Conservation (phyloP, 306 rosid species). For the Datisca glomerata region DNA sequence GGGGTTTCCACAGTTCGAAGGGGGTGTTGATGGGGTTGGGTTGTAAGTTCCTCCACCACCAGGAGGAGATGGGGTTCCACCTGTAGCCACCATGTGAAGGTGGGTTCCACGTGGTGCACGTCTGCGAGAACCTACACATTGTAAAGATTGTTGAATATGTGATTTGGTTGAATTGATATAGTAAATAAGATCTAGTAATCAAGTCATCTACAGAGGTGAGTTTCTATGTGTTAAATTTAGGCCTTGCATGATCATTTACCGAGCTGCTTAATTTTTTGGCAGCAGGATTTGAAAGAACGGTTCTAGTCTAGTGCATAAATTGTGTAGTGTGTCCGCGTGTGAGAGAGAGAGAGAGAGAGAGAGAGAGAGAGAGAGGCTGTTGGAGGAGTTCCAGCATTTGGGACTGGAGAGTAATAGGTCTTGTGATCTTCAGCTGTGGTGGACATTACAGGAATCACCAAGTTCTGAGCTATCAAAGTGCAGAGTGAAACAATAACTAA, state of each 20-base stretch:
- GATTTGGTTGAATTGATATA: too few species aligned
- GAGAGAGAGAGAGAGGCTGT: conserved; percentile 25
- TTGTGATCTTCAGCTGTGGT: conserved; percentile 48
- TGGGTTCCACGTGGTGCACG: conserved; percentile 16
- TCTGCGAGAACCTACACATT: conserved; percentile 1
- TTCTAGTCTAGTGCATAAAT: too few species aligned
- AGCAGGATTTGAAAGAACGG: too few species aligned
- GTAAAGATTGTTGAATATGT: not conserved
- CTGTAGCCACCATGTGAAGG: conserved; percentile 34
- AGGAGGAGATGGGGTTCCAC: conserved; percentile 28
- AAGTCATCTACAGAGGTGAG: too few species aligned
- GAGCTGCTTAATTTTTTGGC: too few species aligned
- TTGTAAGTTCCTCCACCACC: too few species aligned
- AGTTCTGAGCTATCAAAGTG: conserved; percentile 47
- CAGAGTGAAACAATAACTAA: conserved; percentile 21
- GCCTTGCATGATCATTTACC: too few species aligned
- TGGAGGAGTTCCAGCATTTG: conserved; percentile 41
- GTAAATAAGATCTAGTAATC: too few species aligned
- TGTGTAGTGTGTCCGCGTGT: not conserved
- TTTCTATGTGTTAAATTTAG: too few species aligned
- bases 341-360: conserved; percentile 15
- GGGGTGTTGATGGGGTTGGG: conserved; percentile 50
- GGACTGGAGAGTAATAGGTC: conserved; percentile 50
- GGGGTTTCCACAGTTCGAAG: conserved; percentile 9
- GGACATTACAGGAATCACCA: conserved; percentile 44